Evolutionary conservation across 78 protist genomes (phyloP).

Genomic region (Dictyostelium purpureum): DNA sequence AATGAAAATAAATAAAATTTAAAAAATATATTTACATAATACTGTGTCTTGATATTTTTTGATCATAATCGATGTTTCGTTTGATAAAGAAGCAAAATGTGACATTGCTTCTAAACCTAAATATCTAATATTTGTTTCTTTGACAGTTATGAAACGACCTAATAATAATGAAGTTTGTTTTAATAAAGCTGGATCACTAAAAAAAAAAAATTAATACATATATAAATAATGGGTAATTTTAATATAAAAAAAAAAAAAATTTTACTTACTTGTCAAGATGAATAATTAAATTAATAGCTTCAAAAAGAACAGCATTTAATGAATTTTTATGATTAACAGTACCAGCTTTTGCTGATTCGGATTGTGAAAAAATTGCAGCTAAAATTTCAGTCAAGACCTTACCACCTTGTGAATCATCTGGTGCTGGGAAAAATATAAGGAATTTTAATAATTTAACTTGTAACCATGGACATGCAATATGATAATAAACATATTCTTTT

Average conservation of each 20-base stretch:
- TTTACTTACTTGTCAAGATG: conserved; percentile 78
- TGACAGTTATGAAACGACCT: conserved; percentile 87
- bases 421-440: conserved; percentile 93
- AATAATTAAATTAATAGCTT: conserved; percentile 92
- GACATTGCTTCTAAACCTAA: conserved; percentile 91
- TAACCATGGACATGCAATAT: conserved; percentile 95
- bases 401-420: conserved; percentile 71
- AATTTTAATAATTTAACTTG: conserved; percentile 95
- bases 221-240: not conserved
- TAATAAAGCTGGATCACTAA: conserved; percentile 81
- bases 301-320: conserved; percentile 93
- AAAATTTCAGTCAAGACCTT: conserved; percentile 57
- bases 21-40: conserved; percentile 9
- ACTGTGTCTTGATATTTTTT: conserved; percentile 77
- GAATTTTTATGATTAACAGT: conserved; percentile 90
- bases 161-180: conserved; percentile 73
- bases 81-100: conserved; percentile 57
- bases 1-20: not conserved
- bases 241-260: not conserved
- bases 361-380: conserved; percentile 78
- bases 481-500: conserved; percentile 94
- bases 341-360: conserved; percentile 84
- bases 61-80: conserved; percentile 67
- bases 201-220: not conserved
- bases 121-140: conserved; percentile 95